Percentiles rank a stretch among this genome's conserved stretches.
Evolutionary conservation across 2,329 filamentous ascomycete genomes (phyloP).

Genomic region (Ceratocystis destructans): DNA sequence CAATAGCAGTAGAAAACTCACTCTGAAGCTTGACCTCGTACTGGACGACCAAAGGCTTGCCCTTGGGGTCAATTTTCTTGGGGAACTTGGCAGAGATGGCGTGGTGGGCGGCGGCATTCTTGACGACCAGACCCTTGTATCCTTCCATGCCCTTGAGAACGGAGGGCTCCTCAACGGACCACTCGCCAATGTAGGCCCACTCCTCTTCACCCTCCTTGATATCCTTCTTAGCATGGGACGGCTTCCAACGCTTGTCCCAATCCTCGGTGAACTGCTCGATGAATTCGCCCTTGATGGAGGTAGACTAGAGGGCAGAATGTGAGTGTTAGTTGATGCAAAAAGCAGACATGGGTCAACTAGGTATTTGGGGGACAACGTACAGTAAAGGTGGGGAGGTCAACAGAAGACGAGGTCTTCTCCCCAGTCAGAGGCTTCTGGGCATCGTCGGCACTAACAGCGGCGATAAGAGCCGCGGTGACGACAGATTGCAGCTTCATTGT

Average conservation of each 20-base stretch:
- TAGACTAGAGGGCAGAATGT: slow-evolving; percentile 46
- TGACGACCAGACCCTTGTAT: slow-evolving; percentile 93
- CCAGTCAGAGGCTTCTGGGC: slow-evolving; percentile 38
- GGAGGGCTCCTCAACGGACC: slow-evolving; percentile 86
- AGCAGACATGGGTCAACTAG: neutral
- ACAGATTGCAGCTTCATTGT: slow-evolving; percentile 76
- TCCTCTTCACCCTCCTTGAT: slow-evolving; percentile 60
- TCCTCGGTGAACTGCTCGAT: slow-evolving; percentile 96
- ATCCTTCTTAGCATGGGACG: slow-evolving; percentile 94
- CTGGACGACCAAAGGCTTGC: slow-evolving; percentile 90
- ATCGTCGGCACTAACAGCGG: slow-evolving; percentile 29
- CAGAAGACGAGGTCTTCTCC: slow-evolving; percentile 45
- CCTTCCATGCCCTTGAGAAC: slow-evolving; percentile 86
- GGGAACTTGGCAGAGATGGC: slow-evolving; percentile 98
- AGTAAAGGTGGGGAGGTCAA: slow-evolving; percentile 70
- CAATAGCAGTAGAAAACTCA: slow-evolving; percentile 35
- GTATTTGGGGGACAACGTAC: slow-evolving; percentile 41
- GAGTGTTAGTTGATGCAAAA: neutral
- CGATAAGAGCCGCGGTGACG: slow-evolving; percentile 57
- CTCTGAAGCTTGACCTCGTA: slow-evolving; percentile 99
- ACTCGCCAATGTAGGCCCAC: slow-evolving; percentile 95
- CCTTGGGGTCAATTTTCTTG: slow-evolving; percentile 93
- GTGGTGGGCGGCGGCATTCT: slow-evolving; percentile 95
- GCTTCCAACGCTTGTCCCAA: slow-evolving; percentile 89
- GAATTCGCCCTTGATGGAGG: slow-evolving; percentile 80